Percentiles rank a stretch among this genome's conserved stretches.
These are phyloP conservation scores for Senna tora DNA, from an alignment of 306 rosid species.

Conservation along the genomic window DNA sequence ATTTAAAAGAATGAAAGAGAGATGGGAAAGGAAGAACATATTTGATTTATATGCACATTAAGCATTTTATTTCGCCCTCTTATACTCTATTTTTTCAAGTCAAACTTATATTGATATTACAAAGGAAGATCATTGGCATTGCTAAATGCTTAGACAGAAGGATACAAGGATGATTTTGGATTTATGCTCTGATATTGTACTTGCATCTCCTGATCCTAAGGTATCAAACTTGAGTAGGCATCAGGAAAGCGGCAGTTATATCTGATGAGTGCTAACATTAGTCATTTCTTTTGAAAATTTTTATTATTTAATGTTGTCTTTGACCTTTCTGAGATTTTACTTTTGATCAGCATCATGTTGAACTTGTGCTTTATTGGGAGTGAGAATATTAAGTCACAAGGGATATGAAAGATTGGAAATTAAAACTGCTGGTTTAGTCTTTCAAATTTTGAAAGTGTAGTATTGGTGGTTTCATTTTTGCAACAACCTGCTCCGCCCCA, in stretches of 20 bases:
- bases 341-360: conserved; percentile 4
- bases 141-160: background rate
- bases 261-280: conserved; percentile 26
- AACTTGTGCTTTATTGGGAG: background rate
- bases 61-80: background rate
- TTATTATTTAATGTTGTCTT: conserved; percentile 20
- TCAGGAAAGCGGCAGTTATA: conserved; percentile 21
- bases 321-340: background rate
- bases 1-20: background rate
- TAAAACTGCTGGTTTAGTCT: conserved; percentile 25
- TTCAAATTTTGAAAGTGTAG: conserved; percentile 6
- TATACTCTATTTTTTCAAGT: too few species aligned
- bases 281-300: conserved; percentile 30
- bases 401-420: background rate
- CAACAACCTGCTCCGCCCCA: too few species aligned
- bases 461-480: background rate
- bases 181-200: background rate
- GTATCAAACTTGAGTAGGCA: too few species aligned
- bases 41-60: background rate
- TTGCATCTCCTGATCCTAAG: background rate
- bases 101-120: too few species aligned
- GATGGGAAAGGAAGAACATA: background rate
- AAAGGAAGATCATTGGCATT: background rate
- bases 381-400: conserved; percentile 1
- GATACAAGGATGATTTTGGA: background rate